Conservation (phyloP, 2,329 filamentous ascomycete genomes). For the Aureobasidium namibiae region DNA sequence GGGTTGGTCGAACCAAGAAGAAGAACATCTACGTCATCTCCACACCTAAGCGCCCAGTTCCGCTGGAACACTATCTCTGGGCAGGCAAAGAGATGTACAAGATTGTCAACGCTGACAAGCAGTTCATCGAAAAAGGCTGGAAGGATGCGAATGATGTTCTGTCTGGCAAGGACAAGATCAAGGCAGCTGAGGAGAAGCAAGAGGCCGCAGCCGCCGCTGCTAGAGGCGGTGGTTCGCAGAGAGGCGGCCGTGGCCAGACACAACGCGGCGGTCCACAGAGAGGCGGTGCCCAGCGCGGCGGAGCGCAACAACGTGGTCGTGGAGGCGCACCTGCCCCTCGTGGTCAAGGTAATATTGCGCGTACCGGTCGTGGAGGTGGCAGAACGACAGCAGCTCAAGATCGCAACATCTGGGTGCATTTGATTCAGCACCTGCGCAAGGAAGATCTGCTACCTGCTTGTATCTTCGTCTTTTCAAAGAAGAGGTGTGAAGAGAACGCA, state of each 20-base stretch:
- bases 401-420: constrained; percentile 91
- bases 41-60: constrained; percentile 88
- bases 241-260: constrained; percentile 44
- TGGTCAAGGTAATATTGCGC: constrained; percentile 76
- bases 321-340: constrained; percentile 44
- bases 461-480: constrained; percentile 98
- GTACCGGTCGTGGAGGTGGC: constrained; percentile 75
- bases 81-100: constrained; percentile 86
- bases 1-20: constrained; percentile 96
- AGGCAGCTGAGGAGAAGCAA: constrained; percentile 42
- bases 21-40: constrained; percentile 99
- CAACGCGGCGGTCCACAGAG: constrained; percentile 43
- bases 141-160: constrained; percentile 82
- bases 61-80: constrained; percentile 94
- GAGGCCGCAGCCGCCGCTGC: constrained; percentile 39
- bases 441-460: constrained; percentile 81
- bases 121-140: constrained; percentile 87
- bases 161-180: constrained; percentile 71
- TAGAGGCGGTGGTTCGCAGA: constrained; percentile 40
- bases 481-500: constrained; percentile 92
- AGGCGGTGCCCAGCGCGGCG: constrained; percentile 40
- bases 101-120: constrained; percentile 88
- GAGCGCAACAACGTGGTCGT: constrained; percentile 45
- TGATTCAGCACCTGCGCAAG: constrained; percentile 86
- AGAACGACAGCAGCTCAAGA: constrained; percentile 88